Evolutionary conservation across 2,329 filamentous ascomycete species (phyloP).

Genomic region (Cercospora canescens): DNA sequence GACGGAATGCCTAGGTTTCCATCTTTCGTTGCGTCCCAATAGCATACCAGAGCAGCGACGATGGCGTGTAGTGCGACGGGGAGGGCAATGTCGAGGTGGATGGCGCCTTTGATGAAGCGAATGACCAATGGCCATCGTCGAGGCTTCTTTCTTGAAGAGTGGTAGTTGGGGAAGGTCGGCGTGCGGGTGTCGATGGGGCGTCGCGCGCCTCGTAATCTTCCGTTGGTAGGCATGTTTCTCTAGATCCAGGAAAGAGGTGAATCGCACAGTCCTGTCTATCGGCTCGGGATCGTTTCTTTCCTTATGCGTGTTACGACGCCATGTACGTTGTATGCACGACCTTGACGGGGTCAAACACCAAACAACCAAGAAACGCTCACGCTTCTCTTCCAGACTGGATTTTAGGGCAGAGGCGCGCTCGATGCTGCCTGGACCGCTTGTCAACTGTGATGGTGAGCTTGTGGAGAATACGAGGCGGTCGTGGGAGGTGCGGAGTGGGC

Average conservation of each 20-base stretch:
- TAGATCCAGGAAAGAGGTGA: neutral
- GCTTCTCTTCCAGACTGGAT: neutral
- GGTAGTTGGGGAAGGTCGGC: constrained; percentile 47
- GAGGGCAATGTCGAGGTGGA: constrained; percentile 59
- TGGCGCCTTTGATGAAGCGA: constrained; percentile 64
- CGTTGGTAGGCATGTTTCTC: neutral
- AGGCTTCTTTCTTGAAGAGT: constrained; percentile 48
- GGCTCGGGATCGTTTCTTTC: neutral
- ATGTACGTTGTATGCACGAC: constrained; percentile 9
- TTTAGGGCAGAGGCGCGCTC: neutral
- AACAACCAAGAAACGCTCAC: neutral
- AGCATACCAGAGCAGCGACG: constrained; percentile 61
- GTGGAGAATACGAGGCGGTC: neutral
- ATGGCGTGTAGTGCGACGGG: constrained; percentile 59
- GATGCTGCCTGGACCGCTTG: neutral
- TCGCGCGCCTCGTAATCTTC: neutral
- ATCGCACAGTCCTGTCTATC: neutral
- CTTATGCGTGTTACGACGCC: constrained; percentile 4
- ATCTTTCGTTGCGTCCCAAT: constrained; percentile 49
- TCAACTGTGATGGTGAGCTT: neutral
- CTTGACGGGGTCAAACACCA: neutral
- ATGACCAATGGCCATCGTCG: constrained; percentile 63
- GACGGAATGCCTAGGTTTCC: constrained; percentile 56
- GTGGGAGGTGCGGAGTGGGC: neutral
- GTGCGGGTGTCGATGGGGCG: constrained; percentile 11